These are phyloP conservation scores for Pulveroboletus sp. DNA, from an alignment of 768 basidiomycete genomes.

Conservation along the genomic window DNA sequence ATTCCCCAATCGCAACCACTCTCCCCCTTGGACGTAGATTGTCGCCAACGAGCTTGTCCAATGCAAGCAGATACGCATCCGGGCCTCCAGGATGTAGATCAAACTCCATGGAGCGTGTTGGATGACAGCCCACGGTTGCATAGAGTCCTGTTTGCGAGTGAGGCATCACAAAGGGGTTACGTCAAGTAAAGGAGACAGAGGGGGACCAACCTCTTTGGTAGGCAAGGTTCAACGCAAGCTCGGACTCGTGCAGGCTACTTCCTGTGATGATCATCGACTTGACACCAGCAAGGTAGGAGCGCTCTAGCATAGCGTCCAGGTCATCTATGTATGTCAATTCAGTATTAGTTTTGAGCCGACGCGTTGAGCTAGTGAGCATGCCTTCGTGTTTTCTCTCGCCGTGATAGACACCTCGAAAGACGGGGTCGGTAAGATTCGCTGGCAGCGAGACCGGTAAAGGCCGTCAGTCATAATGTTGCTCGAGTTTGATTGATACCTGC, in stretches of 20 bases:
- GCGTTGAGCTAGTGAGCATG: conserved; percentile 11
- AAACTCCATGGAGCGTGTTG: conserved; percentile 69
- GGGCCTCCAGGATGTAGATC: conserved; percentile 52
- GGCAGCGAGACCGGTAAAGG: neutral
- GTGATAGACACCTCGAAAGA: conserved; percentile 49
- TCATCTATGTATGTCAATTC: conserved; percentile 44
- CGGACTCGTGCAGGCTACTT: conserved; percentile 60
- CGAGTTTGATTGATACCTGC: conserved; percentile 28
- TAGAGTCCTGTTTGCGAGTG: conserved; percentile 44
- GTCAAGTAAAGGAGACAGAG: neutral
- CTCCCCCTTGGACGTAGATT: conserved; percentile 51
- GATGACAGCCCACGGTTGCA: conserved; percentile 77
- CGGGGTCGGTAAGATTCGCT: conserved; percentile 56
- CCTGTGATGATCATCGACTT: conserved; percentile 75
- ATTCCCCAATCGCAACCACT: conserved; percentile 73
- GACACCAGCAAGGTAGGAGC: conserved; percentile 57
- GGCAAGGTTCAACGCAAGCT: conserved; percentile 57
- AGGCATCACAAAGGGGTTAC: neutral
- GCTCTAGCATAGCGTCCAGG: conserved; percentile 49
- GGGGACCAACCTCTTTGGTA: conserved; percentile 41
- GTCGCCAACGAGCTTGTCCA: conserved; percentile 49
- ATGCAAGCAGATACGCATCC: conserved; percentile 53
- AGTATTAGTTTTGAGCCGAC: neutral
- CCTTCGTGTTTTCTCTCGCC: conserved; percentile 50
- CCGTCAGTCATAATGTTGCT: neutral